Evolutionary conservation across 2,329 filamentous ascomycete species (phyloP).

Genomic region (Emericellopsis cladophorae): DNA sequence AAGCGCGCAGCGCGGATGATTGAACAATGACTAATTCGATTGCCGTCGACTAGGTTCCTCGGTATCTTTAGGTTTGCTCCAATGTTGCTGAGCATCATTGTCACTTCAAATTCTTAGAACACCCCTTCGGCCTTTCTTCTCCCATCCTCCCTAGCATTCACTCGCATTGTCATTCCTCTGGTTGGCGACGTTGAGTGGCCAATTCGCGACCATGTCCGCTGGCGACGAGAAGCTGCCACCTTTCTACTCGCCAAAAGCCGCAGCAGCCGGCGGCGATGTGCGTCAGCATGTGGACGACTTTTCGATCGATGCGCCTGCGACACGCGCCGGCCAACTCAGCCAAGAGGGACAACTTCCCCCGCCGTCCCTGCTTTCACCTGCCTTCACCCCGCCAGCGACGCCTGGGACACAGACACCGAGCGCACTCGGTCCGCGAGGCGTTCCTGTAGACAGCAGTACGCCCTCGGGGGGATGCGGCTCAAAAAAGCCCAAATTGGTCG

Average conservation of each 20-base stretch:
- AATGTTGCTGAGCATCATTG: too few species aligned
- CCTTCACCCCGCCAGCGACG: slow-evolving; percentile 63
- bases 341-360: slow-evolving; percentile 22
- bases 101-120: too few species aligned
- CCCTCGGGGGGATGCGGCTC: slow-evolving; percentile 46
- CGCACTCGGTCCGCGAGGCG: slow-evolving; percentile 29
- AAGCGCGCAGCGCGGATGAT: neutral
- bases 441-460: slow-evolving; percentile 47
- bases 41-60: neutral
- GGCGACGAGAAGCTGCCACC: slow-evolving; percentile 16
- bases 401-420: slow-evolving; percentile 43
- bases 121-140: neutral
- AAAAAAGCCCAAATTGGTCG: slow-evolving; percentile 59
- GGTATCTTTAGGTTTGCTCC: neutral
- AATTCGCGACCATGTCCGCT: neutral
- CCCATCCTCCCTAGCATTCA: neutral
- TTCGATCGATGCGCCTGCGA: slow-evolving; percentile 4
- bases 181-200: neutral
- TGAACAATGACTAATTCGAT: neutral
- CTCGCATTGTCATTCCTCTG: neutral
- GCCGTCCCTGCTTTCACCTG: slow-evolving; percentile 72
- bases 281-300: neutral
- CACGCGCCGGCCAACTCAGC: slow-evolving; percentile 7
- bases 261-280: slow-evolving; percentile 1
- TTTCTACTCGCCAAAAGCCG: slow-evolving; percentile 22